phyloP scores from a whole-genome alignment of 768 basidiomycete genomes.

The Gyrodon lividus region DNA sequence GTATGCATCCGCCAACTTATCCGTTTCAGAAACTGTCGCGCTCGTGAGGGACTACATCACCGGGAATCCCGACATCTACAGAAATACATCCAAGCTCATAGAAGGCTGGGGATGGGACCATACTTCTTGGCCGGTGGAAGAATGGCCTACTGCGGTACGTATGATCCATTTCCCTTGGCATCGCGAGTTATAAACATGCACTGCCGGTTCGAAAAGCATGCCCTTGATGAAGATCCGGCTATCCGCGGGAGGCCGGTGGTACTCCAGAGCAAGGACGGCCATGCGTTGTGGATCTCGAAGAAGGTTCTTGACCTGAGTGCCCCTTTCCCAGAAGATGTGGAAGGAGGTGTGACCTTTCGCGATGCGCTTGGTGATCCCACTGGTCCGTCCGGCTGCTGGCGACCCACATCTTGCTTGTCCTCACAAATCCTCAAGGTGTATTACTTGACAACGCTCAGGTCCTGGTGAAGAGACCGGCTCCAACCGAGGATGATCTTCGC shows the following conservation, averaged over 20 bases:
- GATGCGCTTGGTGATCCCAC: slow-evolving; percentile 66
- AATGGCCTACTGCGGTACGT: slow-evolving; percentile 71
- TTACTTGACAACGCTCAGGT: slow-evolving; percentile 87
- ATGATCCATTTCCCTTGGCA: neutral
- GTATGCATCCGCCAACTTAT: neutral
- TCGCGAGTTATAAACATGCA: neutral
- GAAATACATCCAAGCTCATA: slow-evolving; percentile 60
- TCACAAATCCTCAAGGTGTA: slow-evolving; percentile 46
- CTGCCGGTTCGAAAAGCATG: slow-evolving; percentile 46
- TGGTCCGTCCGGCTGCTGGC: slow-evolving; percentile 42
- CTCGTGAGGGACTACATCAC: slow-evolving; percentile 63
- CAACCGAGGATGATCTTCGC: slow-evolving; percentile 62
- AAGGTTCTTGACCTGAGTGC: slow-evolving; percentile 55
- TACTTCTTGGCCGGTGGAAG: slow-evolving; percentile 60
- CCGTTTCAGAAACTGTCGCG: slow-evolving; percentile 53
- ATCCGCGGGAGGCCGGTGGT: slow-evolving; percentile 69
- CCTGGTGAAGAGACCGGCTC: slow-evolving; percentile 59
- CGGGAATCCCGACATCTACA: slow-evolving; percentile 51
- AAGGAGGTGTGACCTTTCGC: slow-evolving; percentile 79
- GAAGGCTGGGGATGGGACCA: slow-evolving; percentile 93
- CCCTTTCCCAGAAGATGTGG: slow-evolving; percentile 65
- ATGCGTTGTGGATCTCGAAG: slow-evolving; percentile 84
- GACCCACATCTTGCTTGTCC: slow-evolving; percentile 3
- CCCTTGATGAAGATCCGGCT: slow-evolving; percentile 69
- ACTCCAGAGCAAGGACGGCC: slow-evolving; percentile 83